Percentiles rank a stretch among this genome's conserved stretches.
These are phyloP conservation scores for Boletus tylopilopsis DNA, from an alignment of 768 basidiomycete genomes.

Conservation along the genomic window DNA sequence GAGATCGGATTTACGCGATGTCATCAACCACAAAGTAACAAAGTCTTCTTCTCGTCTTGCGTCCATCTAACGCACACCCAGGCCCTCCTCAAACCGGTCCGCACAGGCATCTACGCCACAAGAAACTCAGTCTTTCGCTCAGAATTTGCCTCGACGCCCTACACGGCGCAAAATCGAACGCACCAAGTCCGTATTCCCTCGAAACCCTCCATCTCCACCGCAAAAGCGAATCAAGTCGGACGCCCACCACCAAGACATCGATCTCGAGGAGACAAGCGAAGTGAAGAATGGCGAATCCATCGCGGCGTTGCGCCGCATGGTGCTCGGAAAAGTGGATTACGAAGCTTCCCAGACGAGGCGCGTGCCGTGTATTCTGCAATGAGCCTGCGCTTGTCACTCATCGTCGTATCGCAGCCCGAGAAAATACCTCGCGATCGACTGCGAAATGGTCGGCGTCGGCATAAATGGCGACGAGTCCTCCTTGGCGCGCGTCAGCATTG, in stretches of 20 bases:
- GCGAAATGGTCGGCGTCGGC: no score
- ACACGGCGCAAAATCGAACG: conserved; percentile 17
- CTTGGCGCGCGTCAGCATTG: no score
- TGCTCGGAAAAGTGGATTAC: conserved; percentile 44
- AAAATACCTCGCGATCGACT: conserved; percentile 83
- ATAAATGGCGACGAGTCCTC: no score
- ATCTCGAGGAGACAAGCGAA: conserved; percentile 24
- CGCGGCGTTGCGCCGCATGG: conserved; percentile 47
- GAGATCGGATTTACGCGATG: conserved; percentile 19
- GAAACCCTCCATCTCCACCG: background rate
- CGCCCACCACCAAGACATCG: conserved; percentile 7
- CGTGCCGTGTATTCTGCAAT: conserved; percentile 29
- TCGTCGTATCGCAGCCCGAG: conserved; percentile 46
- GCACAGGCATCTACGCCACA: conserved; percentile 17
- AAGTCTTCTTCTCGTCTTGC: conserved; percentile 1
- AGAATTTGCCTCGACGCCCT: conserved; percentile 12
- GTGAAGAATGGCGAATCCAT: conserved; percentile 48
- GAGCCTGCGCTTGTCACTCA: conserved; percentile 1
- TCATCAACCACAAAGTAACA: conserved; percentile 11
- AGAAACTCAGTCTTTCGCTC: background rate
- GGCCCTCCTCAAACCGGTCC: conserved; percentile 56
- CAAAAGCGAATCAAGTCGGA: background rate
- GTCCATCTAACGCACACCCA: conserved; percentile 2
- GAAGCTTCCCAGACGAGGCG: conserved; percentile 37
- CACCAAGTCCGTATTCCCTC: background rate